phyloP scores from a whole-genome alignment of 2,329 filamentous ascomycete genomes.

The Fusarium sp. region DNA sequence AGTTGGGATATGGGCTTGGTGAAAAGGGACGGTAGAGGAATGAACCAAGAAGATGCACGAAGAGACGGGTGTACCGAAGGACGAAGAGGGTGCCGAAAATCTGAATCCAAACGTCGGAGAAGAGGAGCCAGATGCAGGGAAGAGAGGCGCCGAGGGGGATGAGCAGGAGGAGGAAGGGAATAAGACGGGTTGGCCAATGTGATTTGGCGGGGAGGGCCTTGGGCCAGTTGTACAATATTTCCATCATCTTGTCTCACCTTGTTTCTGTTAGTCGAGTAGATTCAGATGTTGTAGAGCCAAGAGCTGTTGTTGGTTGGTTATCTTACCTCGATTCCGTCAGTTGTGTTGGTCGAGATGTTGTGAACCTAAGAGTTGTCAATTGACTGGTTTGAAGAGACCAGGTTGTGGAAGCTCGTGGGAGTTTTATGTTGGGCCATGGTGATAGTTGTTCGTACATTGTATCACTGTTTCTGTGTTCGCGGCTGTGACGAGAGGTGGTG shows the following conservation, averaged over 20 bases:
- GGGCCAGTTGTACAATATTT: not conserved
- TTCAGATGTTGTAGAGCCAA: too few relatives aligned
- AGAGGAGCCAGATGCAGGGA: constrained; percentile 22
- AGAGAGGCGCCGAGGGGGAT: not conserved
- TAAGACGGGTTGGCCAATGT: not conserved
- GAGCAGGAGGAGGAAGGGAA: constrained; percentile 12
- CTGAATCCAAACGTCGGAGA: constrained; percentile 29
- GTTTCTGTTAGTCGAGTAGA: not conserved
- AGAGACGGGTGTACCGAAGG: constrained; percentile 57
- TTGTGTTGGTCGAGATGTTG: too few relatives aligned
- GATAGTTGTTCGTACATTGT: not conserved
- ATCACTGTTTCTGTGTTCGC: not conserved
- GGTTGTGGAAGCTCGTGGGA: not conserved
- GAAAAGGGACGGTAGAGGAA: constrained; percentile 54
- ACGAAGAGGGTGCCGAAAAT: constrained; percentile 48
- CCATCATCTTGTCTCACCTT: constrained; percentile 6
- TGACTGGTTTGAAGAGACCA: not conserved
- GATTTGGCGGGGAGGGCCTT: not conserved
- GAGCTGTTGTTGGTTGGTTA: not conserved
- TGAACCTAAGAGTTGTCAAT: not conserved
- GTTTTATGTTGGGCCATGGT: not conserved
- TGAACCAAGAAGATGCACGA: constrained; percentile 56
- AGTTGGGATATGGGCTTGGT: constrained; percentile 44
- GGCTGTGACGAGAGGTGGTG: not conserved
- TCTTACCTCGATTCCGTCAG: not conserved